A percentile compares a stretch with the other conserved stretches of the same genome.
Conservation (phyloP, 1,139 yeast species). For the Nadsonia commutata region DNA sequence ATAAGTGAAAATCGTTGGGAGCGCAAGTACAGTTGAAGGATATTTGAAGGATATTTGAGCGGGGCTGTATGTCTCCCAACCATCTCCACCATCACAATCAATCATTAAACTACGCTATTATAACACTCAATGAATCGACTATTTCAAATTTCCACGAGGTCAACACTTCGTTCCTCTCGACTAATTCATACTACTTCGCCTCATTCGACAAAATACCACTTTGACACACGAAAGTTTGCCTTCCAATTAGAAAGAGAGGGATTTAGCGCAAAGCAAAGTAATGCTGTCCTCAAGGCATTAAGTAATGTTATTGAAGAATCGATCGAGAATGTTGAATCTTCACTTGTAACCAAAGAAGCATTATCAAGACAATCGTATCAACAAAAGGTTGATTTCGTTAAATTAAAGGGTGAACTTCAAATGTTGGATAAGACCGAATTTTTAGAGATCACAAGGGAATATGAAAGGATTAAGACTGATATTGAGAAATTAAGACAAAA, state of each 20-base stretch:
- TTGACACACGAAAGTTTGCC: conserved; percentile 70
- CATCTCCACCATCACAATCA: too few species aligned
- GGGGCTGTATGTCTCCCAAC: too few species aligned
- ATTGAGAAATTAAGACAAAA: conserved; percentile 73
- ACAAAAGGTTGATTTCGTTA: conserved; percentile 92
- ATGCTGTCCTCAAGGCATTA: conserved; percentile 63
- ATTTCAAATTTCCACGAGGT: too few species aligned
- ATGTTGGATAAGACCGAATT: conserved; percentile 81
- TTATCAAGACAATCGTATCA: conserved; percentile 78
- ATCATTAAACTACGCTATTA: too few species aligned
- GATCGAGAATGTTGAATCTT: conserved; percentile 55
- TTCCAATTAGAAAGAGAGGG: conserved; percentile 55
- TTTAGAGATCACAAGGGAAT: conserved; percentile 69
- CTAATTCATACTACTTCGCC: too few species aligned
- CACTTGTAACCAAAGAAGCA: conserved; percentile 68
- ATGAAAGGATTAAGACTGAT: conserved; percentile 72
- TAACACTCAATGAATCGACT: too few species aligned
- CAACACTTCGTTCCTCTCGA: too few species aligned
- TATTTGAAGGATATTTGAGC: too few species aligned
- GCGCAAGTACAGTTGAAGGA: too few species aligned
- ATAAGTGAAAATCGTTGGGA: too few species aligned
- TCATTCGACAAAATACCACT: conserved; percentile 24
- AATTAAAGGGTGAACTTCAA: conserved; percentile 78
- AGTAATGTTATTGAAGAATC: conserved; percentile 73
- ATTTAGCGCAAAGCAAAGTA: conserved; percentile 63